phyloP scores from a whole-genome alignment of 139 green algal species.

The Eudorina sp. region DNA sequence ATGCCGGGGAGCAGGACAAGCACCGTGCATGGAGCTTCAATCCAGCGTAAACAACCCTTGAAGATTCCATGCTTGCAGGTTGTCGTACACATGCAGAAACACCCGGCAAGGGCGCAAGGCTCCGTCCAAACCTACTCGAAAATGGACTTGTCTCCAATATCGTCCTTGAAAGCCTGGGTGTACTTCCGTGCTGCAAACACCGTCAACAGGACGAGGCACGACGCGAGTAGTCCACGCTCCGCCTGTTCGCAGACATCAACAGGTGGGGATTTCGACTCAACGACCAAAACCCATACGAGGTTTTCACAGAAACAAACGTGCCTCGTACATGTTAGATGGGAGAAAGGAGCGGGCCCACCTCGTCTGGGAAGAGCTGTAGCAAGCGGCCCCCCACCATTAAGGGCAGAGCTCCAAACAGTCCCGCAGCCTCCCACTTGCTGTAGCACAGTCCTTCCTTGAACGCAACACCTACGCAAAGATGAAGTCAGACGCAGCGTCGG shows the following conservation, averaged over 20 bases:
- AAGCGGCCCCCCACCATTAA: slow-evolving; percentile 68
- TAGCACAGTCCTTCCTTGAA: slow-evolving; percentile 93
- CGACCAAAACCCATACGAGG: too few relatives aligned
- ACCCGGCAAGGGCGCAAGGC: background rate
- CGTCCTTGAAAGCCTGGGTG: slow-evolving; percentile 91
- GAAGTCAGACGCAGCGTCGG: background rate
- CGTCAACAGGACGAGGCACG: slow-evolving; percentile 50
- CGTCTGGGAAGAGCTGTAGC: slow-evolving; percentile 43
- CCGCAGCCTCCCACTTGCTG: slow-evolving; percentile 61
- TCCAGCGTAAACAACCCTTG: too few relatives aligned
- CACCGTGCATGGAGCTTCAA: too few relatives aligned
- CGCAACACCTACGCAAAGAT: slow-evolving; percentile 66
- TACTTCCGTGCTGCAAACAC: slow-evolving; percentile 93
- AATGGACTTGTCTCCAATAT: slow-evolving; percentile 95
- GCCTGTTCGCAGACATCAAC: too few relatives aligned
- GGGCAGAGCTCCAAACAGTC: slow-evolving; percentile 82
- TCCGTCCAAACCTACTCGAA: slow-evolving; percentile 69
- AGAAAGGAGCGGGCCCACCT: too few relatives aligned
- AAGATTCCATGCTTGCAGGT: too few relatives aligned
- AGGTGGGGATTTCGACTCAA: too few relatives aligned
- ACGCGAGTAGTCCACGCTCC: slow-evolving; percentile 55
- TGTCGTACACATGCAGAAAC: too few relatives aligned
- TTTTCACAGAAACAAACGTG: too few relatives aligned
- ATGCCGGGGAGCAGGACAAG: background rate
- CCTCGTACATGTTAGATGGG: too few relatives aligned